Evolutionary conservation across 495 filamentous ascomycete genomes (phyloP).

Genomic region (Hyaloscypha hepaticicola): DNA sequence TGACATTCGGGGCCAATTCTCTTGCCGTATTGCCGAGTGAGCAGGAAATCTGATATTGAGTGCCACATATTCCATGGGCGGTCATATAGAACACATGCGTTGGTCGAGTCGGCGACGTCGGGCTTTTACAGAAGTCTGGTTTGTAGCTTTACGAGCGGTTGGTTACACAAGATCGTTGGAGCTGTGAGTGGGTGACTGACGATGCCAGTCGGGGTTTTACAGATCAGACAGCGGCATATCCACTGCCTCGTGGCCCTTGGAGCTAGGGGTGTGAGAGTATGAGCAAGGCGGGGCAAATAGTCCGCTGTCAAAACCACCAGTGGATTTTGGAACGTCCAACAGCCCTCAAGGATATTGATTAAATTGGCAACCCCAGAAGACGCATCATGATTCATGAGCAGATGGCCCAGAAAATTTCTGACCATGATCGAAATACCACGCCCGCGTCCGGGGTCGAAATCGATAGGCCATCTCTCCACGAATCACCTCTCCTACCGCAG

Average conservation of each 20-base stretch:
- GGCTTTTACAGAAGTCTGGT: not conserved
- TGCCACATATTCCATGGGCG: not conserved
- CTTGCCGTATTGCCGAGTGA: not conserved
- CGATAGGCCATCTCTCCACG: not conserved
- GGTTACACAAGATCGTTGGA: not conserved
- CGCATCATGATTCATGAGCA: not conserved
- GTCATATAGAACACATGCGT: not conserved
- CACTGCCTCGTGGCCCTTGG: slow-evolving; percentile 8
- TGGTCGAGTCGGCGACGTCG: not conserved
- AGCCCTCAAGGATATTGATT: not conserved
- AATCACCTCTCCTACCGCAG: not conserved
- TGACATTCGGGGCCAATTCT: not conserved
- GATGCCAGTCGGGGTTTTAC: not conserved
- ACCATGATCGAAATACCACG: not conserved
- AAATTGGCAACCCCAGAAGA: slow-evolving; percentile 4
- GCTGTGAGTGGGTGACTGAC: too few relatives aligned
- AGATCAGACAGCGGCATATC: not conserved
- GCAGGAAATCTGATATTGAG: not conserved
- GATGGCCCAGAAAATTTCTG: not conserved
- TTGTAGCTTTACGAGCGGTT: not conserved
- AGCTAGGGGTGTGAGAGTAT: slow-evolving; percentile 4
- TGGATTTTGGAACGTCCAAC: not conserved
- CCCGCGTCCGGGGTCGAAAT: not conserved
- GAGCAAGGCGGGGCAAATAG: not conserved
- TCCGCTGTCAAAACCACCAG: slow-evolving; percentile 2